Conservation (phyloP, 2,329 filamentous ascomycete genomes). For the Camptophora hylomeconis region DNA sequence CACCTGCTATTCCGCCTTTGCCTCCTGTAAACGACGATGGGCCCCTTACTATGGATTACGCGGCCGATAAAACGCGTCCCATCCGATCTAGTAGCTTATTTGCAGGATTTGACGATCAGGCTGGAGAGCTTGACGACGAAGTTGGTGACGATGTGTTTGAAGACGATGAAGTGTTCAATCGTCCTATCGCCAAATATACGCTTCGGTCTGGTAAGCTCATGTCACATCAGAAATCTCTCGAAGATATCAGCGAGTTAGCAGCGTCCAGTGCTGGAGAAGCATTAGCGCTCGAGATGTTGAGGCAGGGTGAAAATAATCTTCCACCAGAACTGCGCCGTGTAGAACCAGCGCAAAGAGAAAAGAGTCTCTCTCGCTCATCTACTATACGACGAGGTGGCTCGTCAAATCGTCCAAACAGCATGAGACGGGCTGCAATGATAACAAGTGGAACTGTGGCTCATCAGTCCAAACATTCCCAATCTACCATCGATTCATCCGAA, state of each 20-base stretch:
- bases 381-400: too few species aligned
- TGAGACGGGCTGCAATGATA: constrained; percentile 68
- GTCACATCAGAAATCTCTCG: constrained; percentile 22
- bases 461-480: constrained; percentile 45
- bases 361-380: too few species aligned
- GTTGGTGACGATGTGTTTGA: constrained; percentile 21
- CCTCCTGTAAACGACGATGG: constrained; percentile 54
- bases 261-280: constrained; percentile 11
- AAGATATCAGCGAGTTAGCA: constrained; percentile 23
- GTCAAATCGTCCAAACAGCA: too few species aligned
- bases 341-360: constrained; percentile 1
- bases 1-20: constrained; percentile 2
- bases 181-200: constrained; percentile 31
- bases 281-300: constrained; percentile 13
- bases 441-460: constrained; percentile 65
- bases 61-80: constrained; percentile 47
- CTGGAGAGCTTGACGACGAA: constrained; percentile 29
- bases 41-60: constrained; percentile 47
- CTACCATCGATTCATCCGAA: constrained; percentile 30
- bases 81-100: constrained; percentile 75
- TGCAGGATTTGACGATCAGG: constrained; percentile 64
- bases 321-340: constrained; percentile 13
- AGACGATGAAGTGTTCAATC: constrained; percentile 31
- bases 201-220: constrained; percentile 30
- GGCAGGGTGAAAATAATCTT: constrained; percentile 14